These are phyloP conservation scores for Zoysia matrella DNA, from an alignment of 202 grass and related monocot genomes.

Conservation along the genomic window DNA sequence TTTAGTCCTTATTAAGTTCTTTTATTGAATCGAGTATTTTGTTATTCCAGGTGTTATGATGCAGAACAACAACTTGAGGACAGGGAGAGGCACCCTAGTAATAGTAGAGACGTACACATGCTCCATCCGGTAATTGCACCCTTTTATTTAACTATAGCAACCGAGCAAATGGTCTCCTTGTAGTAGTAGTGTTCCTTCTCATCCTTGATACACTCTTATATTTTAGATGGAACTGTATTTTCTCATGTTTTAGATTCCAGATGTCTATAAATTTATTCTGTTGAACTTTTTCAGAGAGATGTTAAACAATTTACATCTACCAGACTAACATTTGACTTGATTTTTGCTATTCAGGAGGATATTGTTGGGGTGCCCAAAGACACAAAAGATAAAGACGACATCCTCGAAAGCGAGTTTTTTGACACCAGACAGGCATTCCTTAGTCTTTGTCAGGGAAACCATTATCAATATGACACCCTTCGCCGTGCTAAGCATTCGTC, in stretches of 20 bases:
- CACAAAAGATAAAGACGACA: slow-evolving; percentile 97
- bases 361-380: slow-evolving; percentile 67
- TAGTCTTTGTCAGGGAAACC: slow-evolving; percentile 98
- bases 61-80: slow-evolving; percentile 79
- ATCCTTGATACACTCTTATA: background rate
- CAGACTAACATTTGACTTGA: slow-evolving; percentile 35
- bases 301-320: background rate
- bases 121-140: slow-evolving; percentile 73
- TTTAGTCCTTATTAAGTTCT: background rate
- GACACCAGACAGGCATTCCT: slow-evolving; percentile 97
- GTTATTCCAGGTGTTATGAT: slow-evolving; percentile 75
- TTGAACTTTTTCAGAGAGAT: background rate
- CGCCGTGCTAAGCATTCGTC: slow-evolving; percentile 98
- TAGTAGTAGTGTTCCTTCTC: background rate
- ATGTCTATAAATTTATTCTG: background rate
- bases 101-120: slow-evolving; percentile 76
- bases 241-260: background rate
- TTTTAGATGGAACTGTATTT: background rate
- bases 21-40: slow-evolving; percentile 33
- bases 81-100: slow-evolving; percentile 76
- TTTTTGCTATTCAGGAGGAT: slow-evolving; percentile 66
- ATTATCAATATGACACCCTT: slow-evolving; percentile 99
- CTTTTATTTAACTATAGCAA: slow-evolving; percentile 25
- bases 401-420: slow-evolving; percentile 98
- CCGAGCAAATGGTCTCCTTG: background rate